Evolutionary conservation across 2,329 filamentous ascomycete genomes (phyloP), one percentile per base, ranked within the genome.

Genomic region (Ampelomyces quisqualis): DNA sequence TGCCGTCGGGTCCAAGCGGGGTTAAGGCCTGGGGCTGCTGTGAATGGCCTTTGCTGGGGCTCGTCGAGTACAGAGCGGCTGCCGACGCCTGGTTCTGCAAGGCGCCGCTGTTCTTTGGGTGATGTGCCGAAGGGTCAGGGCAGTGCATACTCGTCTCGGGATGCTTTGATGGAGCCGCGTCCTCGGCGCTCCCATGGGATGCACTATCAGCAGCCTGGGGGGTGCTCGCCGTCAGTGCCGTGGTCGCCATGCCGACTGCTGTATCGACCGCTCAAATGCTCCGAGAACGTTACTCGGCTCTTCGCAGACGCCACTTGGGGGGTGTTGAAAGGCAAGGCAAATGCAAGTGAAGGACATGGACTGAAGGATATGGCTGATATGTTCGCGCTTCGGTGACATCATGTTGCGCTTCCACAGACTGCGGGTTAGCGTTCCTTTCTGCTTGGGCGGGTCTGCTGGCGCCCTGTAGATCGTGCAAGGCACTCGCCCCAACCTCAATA

Each of bases 41-140:
- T 47, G 51, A 49, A 36, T 48, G 51, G 47, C 56, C 44, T 36
- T 43, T 58, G 40, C 31, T 38, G 43, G 62, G 38, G 55, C 51
- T 55, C 9, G 56, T 55, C 18, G 72, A 77, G 60, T 79, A 79
- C 10, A 84, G 67, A 5, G 81, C 81, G 45, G 81, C 79, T 8
- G 75, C 77, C n/a, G 81, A 81, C 51, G 81, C 81, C 48, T 73
- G 70, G 35, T 73, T 69, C 45, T 74, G 72, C 15, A 76, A 60
- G 31, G 62, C 60, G 37, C 52, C 60, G 37, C 52, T 59, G 45
- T 53, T 51, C 51, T 64, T 65, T 53, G 59, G 56, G 21, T 55
- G 49, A 47, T 73, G 65, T 43, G 61, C 70, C 20, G 72, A 71
- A 26, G 74, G 73, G 55, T 77, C 74, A 39, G 74, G 65, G 47